Evolutionary conservation across 768 basidiomycete species (phyloP).

Genomic region (Cystofilobasidium capitatum): DNA sequence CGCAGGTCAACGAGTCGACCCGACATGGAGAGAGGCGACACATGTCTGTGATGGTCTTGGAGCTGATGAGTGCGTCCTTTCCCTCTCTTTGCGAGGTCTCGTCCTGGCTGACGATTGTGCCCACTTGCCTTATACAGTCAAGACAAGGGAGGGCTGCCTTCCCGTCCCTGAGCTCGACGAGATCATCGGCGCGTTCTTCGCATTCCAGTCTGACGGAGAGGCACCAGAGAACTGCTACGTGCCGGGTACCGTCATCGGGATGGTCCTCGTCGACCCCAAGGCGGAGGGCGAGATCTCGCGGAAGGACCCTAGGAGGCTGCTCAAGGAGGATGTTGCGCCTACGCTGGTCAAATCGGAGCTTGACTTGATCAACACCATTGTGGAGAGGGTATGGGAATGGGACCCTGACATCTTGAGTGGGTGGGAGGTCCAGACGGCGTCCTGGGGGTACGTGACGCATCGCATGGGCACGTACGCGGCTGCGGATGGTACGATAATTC

Average conservation of each 20-base stretch:
- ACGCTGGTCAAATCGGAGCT: constrained; percentile 55
- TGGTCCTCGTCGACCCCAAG: constrained; percentile 46
- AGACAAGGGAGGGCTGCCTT: constrained; percentile 47
- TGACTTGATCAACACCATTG: constrained; percentile 64
- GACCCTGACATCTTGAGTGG: constrained; percentile 89
- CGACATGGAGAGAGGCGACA: constrained; percentile 52
- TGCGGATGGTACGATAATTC: too few species aligned
- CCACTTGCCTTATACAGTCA: constrained; percentile 41
- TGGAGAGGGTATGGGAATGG: constrained; percentile 62
- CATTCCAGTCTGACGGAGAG: constrained; percentile 50
- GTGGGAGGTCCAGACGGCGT: constrained; percentile 79
- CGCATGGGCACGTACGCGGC: constrained; percentile 38
- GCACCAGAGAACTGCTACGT: constrained; percentile 38
- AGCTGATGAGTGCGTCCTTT: constrained; percentile 62
- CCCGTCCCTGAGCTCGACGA: constrained; percentile 61
- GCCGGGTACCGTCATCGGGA: constrained; percentile 43
- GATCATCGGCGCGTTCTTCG: constrained; percentile 63
- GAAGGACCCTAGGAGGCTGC: background rate
- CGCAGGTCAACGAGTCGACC: constrained; percentile 45
- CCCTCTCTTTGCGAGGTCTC: background rate
- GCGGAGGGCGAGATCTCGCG: constrained; percentile 38
- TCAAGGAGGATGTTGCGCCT: constrained; percentile 5
- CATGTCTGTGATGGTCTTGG: constrained; percentile 72
- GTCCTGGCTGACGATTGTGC: background rate
- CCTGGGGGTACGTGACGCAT: constrained; percentile 82